phyloP scores from a whole-genome alignment of 352 stramenopile genomes.

The Pythium rhizo-oryzae region DNA sequence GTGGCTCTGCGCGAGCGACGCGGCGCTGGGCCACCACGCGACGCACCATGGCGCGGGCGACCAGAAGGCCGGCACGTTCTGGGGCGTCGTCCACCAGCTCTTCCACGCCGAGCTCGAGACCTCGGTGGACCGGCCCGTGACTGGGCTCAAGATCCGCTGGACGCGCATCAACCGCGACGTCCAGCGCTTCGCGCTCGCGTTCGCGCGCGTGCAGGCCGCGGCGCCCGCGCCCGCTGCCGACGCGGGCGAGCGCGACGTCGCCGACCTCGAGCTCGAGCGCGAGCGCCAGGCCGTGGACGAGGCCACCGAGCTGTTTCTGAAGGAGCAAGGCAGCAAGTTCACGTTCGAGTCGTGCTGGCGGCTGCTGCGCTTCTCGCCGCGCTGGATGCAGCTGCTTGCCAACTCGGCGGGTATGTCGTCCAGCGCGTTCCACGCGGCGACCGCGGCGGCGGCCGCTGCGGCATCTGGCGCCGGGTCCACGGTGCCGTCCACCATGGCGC shows the following conservation, averaged over 20 bases:
- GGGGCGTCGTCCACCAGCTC: conserved; percentile 59
- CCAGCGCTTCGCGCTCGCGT: conserved; percentile 65
- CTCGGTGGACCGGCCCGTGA: conserved; percentile 62
- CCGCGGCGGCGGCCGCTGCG: neutral
- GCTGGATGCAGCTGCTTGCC: conserved; percentile 68
- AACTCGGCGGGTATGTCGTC: conserved; percentile 38
- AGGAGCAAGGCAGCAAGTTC: conserved; percentile 61
- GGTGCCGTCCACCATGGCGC: neutral
- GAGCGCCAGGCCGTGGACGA: conserved; percentile 63
- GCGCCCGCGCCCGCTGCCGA: neutral
- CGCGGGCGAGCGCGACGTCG: conserved; percentile 8
- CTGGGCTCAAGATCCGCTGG: conserved; percentile 80
- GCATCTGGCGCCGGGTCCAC: neutral
- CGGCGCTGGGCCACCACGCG: conserved; percentile 34
- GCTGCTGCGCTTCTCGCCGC: conserved; percentile 60
- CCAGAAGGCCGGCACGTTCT: conserved; percentile 67
- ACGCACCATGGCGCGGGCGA: conserved; percentile 20
- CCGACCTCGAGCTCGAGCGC: conserved; percentile 23
- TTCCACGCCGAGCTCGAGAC: conserved; percentile 72
- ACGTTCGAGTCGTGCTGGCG: conserved; percentile 72
- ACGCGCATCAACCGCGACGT: conserved; percentile 82
- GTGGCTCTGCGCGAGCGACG: conserved; percentile 65
- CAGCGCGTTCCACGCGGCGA: conserved; percentile 8
- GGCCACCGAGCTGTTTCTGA: conserved; percentile 52
- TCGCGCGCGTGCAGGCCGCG: conserved; percentile 40